Base-by-base conservation (phyloP, 352 stramenopile genomes). In the Phytophthora sojae region DNA sequence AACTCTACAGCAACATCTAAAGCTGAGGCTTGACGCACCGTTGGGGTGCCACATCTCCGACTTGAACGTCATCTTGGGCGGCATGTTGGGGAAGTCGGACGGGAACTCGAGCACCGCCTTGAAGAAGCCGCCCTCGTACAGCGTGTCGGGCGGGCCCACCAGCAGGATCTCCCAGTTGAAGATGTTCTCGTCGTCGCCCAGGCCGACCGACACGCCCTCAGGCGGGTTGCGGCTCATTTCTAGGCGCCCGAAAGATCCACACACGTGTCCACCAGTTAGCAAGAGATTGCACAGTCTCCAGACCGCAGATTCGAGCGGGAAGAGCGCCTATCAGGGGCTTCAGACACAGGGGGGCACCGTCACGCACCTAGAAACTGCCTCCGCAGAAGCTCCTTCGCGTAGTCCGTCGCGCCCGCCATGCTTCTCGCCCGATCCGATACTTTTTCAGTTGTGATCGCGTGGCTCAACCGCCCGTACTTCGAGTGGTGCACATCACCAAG, bases 21-120 rank as follows among this genome's bases (percentile, higher is more conserved):
- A 15, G 50, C 21, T 2, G 12, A 25, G 2, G 12, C 17, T 6
- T 1, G 32, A 77, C 84, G 23, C 55, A 98, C 94, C 92, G 73
- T 99, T 99, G 7, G 98, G 98, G 78, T 99, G 98, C 96, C 97
- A 99, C 95, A 99, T 99, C 78, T 99, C 96, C 35, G 97, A 99
- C 56, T 92, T 92, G 81, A 99, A 99, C 25, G 92, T 99, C 97
- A 99, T 99, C 65, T 96, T 98, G 21, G 96, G 97, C 44, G 98
- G 98, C 90, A 98, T 99, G 83, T 99, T 99, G 50, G 98, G 98
- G 77, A 99, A 99, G 76, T 99, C 97, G 11, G 85, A 65, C 26
- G 98, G 98, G 77, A 99, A 99, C 58, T 98, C 88, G 25, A 99
- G 88, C 42, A 83, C 82, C 21, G 97, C 97, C 77, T 99, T 99